Conservation (phyloP, 306 rosid species). For the Rosa rugosa region DNA sequence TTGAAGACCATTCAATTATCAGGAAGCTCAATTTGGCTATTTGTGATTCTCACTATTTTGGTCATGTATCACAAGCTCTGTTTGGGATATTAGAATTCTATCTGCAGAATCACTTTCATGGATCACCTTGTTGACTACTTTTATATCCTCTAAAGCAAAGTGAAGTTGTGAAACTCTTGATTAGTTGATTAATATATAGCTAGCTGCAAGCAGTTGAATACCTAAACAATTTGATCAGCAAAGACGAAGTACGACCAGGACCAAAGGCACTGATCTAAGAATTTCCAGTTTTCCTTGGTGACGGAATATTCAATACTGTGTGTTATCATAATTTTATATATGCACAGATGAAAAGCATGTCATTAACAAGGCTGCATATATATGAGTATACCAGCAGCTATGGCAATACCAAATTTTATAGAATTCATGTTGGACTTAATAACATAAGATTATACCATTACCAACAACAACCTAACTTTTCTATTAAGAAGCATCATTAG, state of each 20-base stretch:
- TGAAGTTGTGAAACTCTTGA: neutral
- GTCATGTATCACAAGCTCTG: neutral
- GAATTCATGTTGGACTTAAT: neutral
- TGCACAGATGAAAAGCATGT: neutral
- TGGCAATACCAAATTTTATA: neutral
- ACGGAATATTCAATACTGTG: neutral
- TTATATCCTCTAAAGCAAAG: neutral
- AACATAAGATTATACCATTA: neutral
- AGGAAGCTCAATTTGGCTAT: neutral
- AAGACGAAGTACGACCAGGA: neutral
- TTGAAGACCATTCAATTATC: neutral
- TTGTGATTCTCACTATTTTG: neutral
- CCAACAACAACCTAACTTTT: neutral
- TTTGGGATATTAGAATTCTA: neutral
- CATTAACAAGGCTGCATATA: neutral
- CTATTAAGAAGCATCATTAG: neutral
- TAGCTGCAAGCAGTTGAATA: neutral
- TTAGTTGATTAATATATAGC: neutral
- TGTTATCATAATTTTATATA: neutral
- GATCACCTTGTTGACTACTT: neutral
- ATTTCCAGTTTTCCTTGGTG: neutral
- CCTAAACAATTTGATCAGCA: neutral
- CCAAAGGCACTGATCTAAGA: neutral
- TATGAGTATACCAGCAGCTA: neutral
- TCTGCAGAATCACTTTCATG: neutral